Conservation (phyloP, 73 alveolate genomes). For the Stentor roeselii region DNA sequence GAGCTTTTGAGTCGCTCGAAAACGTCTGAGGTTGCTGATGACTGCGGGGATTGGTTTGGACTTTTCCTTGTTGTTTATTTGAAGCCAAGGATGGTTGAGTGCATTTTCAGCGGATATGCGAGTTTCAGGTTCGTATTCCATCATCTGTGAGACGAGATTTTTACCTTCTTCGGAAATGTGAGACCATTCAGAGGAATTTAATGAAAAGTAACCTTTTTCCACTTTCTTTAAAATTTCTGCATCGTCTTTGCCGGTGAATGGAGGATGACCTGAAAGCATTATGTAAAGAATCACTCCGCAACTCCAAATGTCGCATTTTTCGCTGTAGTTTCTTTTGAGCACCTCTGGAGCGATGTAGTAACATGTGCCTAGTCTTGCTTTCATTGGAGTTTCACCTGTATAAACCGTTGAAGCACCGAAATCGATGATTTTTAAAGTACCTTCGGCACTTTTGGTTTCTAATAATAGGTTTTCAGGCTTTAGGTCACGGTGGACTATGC, state of each 20-base stretch:
- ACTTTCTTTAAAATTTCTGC: slow-evolving; percentile 60
- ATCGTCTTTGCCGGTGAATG: slow-evolving; percentile 79
- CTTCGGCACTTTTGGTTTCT: slow-evolving; percentile 63
- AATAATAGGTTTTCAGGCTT: slow-evolving; percentile 80
- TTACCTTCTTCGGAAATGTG: slow-evolving; percentile 51
- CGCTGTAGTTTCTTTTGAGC: slow-evolving; percentile 66
- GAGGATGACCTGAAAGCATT: slow-evolving; percentile 92
- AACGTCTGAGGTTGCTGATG: slow-evolving; percentile 67
- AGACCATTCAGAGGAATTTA: slow-evolving; percentile 37
- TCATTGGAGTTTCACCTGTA: slow-evolving; percentile 60
- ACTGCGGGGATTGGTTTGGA: slow-evolving; percentile 38
- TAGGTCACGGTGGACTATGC: slow-evolving; percentile 81
- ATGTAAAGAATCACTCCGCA: slow-evolving; percentile 96
- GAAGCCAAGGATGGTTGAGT: slow-evolving; percentile 35
- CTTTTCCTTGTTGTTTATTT: not conserved
- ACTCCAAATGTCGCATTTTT: slow-evolving; percentile 93
- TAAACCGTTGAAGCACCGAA: slow-evolving; percentile 85
- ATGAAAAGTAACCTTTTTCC: slow-evolving; percentile 40
- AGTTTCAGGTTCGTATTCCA: slow-evolving; percentile 37
- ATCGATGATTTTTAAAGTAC: slow-evolving; percentile 83
- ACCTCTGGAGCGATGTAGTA: slow-evolving; percentile 93
- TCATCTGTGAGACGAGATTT: slow-evolving; percentile 39
- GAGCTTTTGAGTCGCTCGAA: slow-evolving; percentile 75
- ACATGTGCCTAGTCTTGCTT: slow-evolving; percentile 91
- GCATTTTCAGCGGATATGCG: slow-evolving; percentile 53